Evolutionary conservation across 2,329 filamentous ascomycete genomes (phyloP).

Genomic region (Raffaelea arxii): DNA sequence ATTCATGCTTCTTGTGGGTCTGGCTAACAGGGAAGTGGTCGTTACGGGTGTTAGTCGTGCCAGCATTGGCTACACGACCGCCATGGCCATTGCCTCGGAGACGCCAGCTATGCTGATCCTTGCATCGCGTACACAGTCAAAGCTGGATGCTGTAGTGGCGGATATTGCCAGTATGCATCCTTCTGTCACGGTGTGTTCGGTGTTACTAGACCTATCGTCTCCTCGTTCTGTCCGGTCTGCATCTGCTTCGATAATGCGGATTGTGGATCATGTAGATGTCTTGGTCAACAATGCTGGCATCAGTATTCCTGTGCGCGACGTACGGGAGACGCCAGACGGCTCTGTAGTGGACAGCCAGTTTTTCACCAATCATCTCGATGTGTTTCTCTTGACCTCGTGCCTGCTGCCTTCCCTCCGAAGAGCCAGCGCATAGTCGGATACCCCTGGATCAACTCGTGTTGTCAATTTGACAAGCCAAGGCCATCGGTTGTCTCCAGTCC

Average conservation of each 20-base stretch:
- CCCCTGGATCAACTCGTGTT: conserved; percentile 22
- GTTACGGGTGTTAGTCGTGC: conserved; percentile 30
- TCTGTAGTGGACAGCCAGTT: conserved; percentile 15
- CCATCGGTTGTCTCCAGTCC: conserved; percentile 26
- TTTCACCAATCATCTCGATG: conserved; percentile 33
- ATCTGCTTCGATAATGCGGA: conserved; percentile 18
- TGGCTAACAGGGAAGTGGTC: conserved; percentile 7
- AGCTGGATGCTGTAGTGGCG: conserved; percentile 28
- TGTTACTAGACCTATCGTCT: conserved; percentile 24
- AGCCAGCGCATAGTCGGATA: conserved; percentile 15
- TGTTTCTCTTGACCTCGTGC: conserved; percentile 36
- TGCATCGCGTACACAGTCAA: conserved; percentile 32
- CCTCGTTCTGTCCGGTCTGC: conserved; percentile 23
- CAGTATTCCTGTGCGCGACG: conserved; percentile 21
- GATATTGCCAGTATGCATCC: conserved; percentile 20
- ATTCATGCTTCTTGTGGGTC: neutral
- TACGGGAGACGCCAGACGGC: conserved; percentile 21
- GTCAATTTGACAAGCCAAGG: conserved; percentile 31
- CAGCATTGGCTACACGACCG: conserved; percentile 31
- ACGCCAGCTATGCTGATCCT: conserved; percentile 30
- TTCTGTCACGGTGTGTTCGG: conserved; percentile 14
- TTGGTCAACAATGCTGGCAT: conserved; percentile 34
- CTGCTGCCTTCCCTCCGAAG: conserved; percentile 30
- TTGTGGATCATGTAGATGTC: conserved; percentile 23
- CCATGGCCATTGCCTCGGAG: conserved; percentile 33